Evolutionary conservation across 164 flowering plant genomes (phyloP).

Genomic region (Tetrastigma voinierianum): DNA sequence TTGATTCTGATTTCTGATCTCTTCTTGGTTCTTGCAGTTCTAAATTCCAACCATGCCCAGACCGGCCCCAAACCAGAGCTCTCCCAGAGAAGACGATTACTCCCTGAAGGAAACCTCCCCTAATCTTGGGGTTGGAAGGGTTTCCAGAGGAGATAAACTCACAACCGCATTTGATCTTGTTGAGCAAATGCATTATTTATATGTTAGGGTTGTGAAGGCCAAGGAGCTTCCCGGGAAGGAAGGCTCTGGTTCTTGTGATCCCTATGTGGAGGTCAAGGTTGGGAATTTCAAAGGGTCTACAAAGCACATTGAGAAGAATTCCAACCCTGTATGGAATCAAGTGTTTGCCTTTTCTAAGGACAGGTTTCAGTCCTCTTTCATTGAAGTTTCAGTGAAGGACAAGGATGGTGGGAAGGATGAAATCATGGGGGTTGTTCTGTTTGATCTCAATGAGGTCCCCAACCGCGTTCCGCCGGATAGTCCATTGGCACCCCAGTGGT

Average conservation of each 20-base stretch:
- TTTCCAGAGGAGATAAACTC: slow-evolving; percentile 9
- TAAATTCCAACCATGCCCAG: too few species aligned
- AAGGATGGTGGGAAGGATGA: slow-evolving; percentile 26
- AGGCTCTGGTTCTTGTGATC: slow-evolving; percentile 20
- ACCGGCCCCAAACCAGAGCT: too few species aligned
- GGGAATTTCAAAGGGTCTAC: slow-evolving; percentile 32
- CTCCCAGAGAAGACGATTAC: too few species aligned
- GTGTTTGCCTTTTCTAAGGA: slow-evolving; percentile 35
- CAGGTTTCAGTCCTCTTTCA: slow-evolving; percentile 19
- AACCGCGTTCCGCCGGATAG: slow-evolving; percentile 63
- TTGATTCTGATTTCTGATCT: too few species aligned
- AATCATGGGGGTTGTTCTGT: slow-evolving; percentile 35
- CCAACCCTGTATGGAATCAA: slow-evolving; percentile 38
- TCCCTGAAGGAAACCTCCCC: too few species aligned
- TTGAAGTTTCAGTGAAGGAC: slow-evolving; percentile 32
- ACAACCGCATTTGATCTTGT: slow-evolving; percentile 32
- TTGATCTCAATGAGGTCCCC: slow-evolving; percentile 50
- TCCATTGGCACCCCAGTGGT: slow-evolving; percentile 63
- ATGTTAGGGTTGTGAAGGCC: slow-evolving; percentile 40
- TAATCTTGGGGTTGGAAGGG: too few species aligned
- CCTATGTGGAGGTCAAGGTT: slow-evolving; percentile 37
- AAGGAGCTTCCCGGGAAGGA: slow-evolving; percentile 21
- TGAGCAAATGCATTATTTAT: slow-evolving; percentile 37
- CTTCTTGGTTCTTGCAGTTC: too few species aligned
- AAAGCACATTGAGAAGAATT: slow-evolving; percentile 13